Base-by-base conservation (phyloP, 352 stramenopile species). In the Pseudoperonospora humuli region DNA sequence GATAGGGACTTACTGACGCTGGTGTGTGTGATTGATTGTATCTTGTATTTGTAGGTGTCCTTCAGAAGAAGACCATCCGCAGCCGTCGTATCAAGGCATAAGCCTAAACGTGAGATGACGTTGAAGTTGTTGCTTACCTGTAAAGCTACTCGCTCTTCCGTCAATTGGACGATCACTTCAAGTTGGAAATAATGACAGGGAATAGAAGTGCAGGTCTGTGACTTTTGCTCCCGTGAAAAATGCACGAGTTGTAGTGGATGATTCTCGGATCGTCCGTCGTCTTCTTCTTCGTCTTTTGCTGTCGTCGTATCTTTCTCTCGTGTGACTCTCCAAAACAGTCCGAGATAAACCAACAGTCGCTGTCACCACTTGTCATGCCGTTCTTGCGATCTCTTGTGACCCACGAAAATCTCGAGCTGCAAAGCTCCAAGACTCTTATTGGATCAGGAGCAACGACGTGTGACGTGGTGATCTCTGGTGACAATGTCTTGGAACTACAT, bases 71-170 rank as follows among this genome's bases (percentile, higher is more conserved):
- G 64, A 57, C 72, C 38, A 86, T 89, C 57, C 77, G 77, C 68
- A 86, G 72, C 72, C 77, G 77, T 64, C 77, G 77, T 62, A 38
- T 81, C 55, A 86, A 86, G 70, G 77, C 77, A 15, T 89, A 89
- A 84, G 55, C 77, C 15, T 89, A 89, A 84, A 52, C 26, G 19
- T 26, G 14, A 33, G 31, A 38, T 13, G 21, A 20, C 39, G 25
- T 39, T 60, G 33, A 23, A 50, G 24, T 40, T 48, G 19, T 54
- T 42, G 32, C 48, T 39, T 40, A 17, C 26, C 26, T 32, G 6
- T 13, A 32, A 29, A 32, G 26, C 10, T 14, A 13, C 26, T 32
- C 31, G 34, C 45, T 40, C 44, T 50, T 49, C 11, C 32, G 21
- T 52, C 35, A 34, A 39, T 42, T 17, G 26, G 4, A 14, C 14